Evolutionary conservation across 192 early-diverging fungal genomes (phyloP).

Genomic region (Gryganskiella cystojenkinii): DNA sequence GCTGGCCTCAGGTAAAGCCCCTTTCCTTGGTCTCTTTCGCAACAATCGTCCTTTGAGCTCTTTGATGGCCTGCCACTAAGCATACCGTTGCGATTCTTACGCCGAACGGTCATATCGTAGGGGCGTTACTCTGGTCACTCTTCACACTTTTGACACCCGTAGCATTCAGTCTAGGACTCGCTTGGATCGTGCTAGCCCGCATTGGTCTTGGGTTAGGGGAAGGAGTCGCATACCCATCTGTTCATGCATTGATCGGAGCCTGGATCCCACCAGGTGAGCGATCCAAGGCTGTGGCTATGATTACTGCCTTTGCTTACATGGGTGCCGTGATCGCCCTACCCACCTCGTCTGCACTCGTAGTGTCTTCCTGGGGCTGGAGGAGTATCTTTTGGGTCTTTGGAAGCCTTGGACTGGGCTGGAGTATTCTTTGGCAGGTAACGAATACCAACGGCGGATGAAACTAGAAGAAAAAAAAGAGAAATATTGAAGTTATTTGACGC

Average conservation of each 20-base stretch:
- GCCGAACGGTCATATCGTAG: constrained; percentile 12
- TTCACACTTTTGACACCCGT: constrained; percentile 42
- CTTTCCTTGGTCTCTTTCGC: neutral
- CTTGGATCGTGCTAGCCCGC: constrained; percentile 31
- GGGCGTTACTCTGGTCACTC: constrained; percentile 35
- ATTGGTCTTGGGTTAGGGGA: constrained; percentile 49
- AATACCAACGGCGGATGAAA: neutral
- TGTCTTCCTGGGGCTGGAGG: constrained; percentile 51
- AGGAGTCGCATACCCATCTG: constrained; percentile 49
- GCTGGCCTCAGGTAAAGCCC: constrained; percentile 34
- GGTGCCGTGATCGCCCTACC: constrained; percentile 54
- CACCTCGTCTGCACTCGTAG: constrained; percentile 45
- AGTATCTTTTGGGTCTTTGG: constrained; percentile 57
- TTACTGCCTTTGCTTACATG: constrained; percentile 37
- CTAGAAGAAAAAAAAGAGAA: neutral
- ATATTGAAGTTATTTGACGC: neutral
- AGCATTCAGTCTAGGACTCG: constrained; percentile 18
- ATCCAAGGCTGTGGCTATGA: constrained; percentile 44
- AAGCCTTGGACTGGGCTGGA: constrained; percentile 37
- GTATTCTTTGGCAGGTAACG: constrained; percentile 35
- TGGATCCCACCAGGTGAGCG: constrained; percentile 50
- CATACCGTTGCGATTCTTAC: neutral
- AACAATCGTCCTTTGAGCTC: neutral
- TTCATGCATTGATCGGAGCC: constrained; percentile 47
- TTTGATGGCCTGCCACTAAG: neutral